Base-by-base conservation (phyloP, 2,329 filamentous ascomycete genomes). In the Colletotrichum magnum region DNA sequence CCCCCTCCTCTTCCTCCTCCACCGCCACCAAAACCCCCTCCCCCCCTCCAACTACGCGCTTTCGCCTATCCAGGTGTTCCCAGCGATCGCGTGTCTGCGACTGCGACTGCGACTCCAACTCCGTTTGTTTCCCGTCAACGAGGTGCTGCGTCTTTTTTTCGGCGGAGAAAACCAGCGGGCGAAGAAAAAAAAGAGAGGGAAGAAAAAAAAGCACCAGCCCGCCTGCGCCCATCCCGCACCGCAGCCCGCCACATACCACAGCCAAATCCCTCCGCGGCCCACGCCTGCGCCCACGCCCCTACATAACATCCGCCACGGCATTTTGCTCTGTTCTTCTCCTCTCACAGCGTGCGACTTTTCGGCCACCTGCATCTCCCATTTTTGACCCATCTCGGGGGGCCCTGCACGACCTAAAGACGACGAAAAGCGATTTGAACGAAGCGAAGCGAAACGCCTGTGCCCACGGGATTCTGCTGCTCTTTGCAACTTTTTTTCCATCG, bases 301-400 rank as follows among this genome's bases (percentile, higher is more conserved):
- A 69, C 66, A 69, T 60, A 66, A 66, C 62, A 66, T 56, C 56
- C 66, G 56, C 66, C 66, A 66, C 66, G 66, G 48, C 66, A 47
- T 66, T 60, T 59, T 56, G 43, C 32, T 24, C 50, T 54, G 16
- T 48, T 45, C 58, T 36, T 48, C 48, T 26, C 54, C 56, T 51
- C 56, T 54, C 62, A 69, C 66, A 60, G 62, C 56, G 66, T 66
- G 66, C 66, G 66, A 60, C 43, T 56, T 48, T 61, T 16, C 32
- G 63, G 62, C 56, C 60, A 47, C 63, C 65, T 48, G 66, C 66
- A 66, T 57, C 63, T 58, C 51, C 43, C 66, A 47, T 51, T 66
- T 58, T 58, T 47, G 62, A 66, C 66, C 66, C 62, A 57, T 66
- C 41, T 69, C 21, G 43, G 62, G 66, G 61, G 51, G 45, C 53